Evolutionary conservation across 768 basidiomycete species (phyloP), one percentile per base, ranked within the genome.

Genomic region (Suillus bovinus): DNA sequence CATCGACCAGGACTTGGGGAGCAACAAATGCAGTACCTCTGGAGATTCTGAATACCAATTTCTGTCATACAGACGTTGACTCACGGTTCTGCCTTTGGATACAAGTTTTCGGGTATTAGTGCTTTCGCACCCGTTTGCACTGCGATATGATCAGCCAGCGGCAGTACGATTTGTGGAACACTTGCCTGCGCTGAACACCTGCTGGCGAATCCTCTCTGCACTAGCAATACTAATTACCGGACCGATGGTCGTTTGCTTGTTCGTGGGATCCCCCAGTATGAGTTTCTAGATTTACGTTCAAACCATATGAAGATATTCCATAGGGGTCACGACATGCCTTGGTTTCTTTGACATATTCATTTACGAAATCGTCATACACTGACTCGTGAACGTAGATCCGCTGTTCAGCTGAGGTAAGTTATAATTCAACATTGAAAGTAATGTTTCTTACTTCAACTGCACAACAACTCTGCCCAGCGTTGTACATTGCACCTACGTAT

Each of bases 391-490:
- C 96, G 73, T 99, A 99, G 46, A 99, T 94, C 20, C 96, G 85
- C 90, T 94, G 68, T 22, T 59, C 34, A 47, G 17, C 13, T 63
- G 49, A n/a, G 57, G 29, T 2, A 27, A 58, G 14, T 24, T 27
- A 10, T 9, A 24, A 39, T 20, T 49, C 31, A 7, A 29, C 9
- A 5, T 20, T 41, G 31, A 58, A 39, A 31, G 20, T 17, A 31
- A 24, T 24, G 17, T 46, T 36, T 39, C 78, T 17, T 64, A 90
- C 91, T 81, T 99, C 97, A 63, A 99, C 80, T 0, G 91, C 87
- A 71, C 96, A 98, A 75, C 96, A 99, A 66, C 94, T 96, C 76
- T 99, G 97, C 2, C 97, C 97, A 17, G 96, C 95, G 76, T 99
- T 99, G 81, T 94, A 99, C 77, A 96, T 88, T 5, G 94, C 89